Base-by-base conservation (phyloP, 2,329 filamentous ascomycete genomes). In the Hymenoscyphus linearis region DNA sequence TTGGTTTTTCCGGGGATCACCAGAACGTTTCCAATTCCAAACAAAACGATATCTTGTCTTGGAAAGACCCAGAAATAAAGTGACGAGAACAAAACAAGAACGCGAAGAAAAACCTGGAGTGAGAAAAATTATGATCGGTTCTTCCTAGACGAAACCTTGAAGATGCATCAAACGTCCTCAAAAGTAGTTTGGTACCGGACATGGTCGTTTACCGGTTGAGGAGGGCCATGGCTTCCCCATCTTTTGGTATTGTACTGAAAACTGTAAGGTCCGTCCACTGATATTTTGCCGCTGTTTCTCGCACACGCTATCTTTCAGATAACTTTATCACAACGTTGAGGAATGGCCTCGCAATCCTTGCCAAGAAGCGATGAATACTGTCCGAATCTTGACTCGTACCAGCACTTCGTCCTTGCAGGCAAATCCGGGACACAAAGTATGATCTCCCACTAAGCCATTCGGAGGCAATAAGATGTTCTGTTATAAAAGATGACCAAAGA, bases 381-480 rank as follows among this genome's bases (percentile, higher is more conserved):
- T 31, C 31, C 44, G 18, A 18, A 50, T 50, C 44, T 44, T 44
- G 44, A 50, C 44, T 44, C 37, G 16, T 44, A 44, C 22, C 37
- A 22, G 22, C 37, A 44, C 16, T 18, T 18, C 37, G 18, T 50
- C 44, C 44, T 50, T 50, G 44, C 44, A 22, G 18, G 44, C 18
- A 50, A 22, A 50, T 25, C 25, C 44, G 44, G 44, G 44, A 22
- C 44, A 50, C 44, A 22, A 50, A 50, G 37, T 52, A 16, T 57
- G 40, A 57, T 50, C 37, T 50, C 34, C 37, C 27, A 25, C 36
- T 37, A 40, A 31, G 36, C 36, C 55, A 57, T 37, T 57, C 40
- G 18, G 31, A 27, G 40, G 18, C n/a, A 35, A 44, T 57, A 57
- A 57, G 55, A 57, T 57, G 55, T 13, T 31, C 55, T 14, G 16